A percentile compares a stretch with the other conserved stretches of the same genome.
Evolutionary conservation across 2,329 filamentous ascomycete species (phyloP).

Genomic region (Drechslera avenae): DNA sequence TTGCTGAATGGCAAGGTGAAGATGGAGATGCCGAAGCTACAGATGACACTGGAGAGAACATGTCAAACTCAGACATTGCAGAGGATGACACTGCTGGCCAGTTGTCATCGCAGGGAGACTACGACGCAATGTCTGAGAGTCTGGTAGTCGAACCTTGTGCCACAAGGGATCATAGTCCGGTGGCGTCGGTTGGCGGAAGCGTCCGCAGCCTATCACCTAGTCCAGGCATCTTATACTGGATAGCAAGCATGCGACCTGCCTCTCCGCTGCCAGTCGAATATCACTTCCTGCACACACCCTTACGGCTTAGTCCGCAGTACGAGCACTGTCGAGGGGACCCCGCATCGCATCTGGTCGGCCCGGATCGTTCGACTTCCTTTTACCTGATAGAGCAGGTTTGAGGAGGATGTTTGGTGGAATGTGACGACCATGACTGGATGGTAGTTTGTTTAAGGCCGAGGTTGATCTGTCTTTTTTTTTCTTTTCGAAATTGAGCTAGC

Average conservation of each 20-base stretch:
- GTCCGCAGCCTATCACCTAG: constrained; percentile 28
- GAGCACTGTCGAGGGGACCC: constrained; percentile 37
- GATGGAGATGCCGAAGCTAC: not conserved
- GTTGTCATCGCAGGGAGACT: constrained; percentile 4
- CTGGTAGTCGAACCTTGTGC: constrained; percentile 2
- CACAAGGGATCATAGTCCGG: constrained; percentile 3
- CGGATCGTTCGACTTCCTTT: constrained; percentile 20
- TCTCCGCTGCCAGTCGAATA: constrained; percentile 19
- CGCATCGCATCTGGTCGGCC: constrained; percentile 25
- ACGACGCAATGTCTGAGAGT: constrained; percentile 5
- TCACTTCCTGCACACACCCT: constrained; percentile 31
- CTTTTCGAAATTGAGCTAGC: constrained; percentile 2
- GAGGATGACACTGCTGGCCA: not conserved
- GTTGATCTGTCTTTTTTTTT: not conserved
- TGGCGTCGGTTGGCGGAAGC: constrained; percentile 8
- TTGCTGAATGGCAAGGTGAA: not conserved
- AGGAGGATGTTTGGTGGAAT: not conserved
- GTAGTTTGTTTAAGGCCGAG: not conserved
- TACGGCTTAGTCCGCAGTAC: constrained; percentile 39
- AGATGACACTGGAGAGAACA: not conserved
- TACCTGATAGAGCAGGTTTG: constrained; percentile 6
- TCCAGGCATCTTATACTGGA: constrained; percentile 29
- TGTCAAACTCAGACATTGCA: not conserved
- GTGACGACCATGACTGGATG: not conserved
- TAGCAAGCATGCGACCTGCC: not conserved